Evolutionary conservation across 176 grass and related monocot genomes (phyloP).

Genomic region (Phragmites australis): DNA sequence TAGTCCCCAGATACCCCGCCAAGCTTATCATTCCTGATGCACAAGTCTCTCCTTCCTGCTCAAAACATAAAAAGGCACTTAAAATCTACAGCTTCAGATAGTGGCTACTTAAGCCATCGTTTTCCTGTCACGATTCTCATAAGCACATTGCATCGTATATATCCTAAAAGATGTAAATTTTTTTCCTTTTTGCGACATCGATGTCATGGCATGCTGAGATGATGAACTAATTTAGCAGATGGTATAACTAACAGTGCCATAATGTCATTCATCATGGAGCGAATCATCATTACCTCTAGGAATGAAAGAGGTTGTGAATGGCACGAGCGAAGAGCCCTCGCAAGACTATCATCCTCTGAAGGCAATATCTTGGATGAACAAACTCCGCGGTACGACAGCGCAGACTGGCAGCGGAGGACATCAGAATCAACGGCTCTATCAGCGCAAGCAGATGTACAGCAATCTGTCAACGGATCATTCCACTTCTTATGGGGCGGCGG

Average conservation of each 20-base stretch:
- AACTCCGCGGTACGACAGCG: conserved; percentile 61
- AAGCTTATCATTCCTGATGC: conserved; percentile 78
- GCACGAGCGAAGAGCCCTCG: conserved; percentile 73
- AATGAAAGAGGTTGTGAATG: conserved; percentile 90
- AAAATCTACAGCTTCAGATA: not conserved
- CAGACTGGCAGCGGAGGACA: conserved; percentile 56
- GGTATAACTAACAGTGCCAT: not conserved
- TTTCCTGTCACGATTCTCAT: conserved; percentile 5
- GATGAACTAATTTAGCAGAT: not conserved
- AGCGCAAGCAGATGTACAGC: conserved; percentile 34
- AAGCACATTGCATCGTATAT: not conserved
- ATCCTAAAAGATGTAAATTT: not conserved
- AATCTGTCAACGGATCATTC: conserved; percentile 47
- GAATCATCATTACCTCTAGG: conserved; percentile 57
- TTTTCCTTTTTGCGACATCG: not conserved
- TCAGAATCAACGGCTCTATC: conserved; percentile 36
- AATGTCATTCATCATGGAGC: not conserved
- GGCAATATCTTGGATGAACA: conserved; percentile 77
- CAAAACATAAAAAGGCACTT: conserved; percentile 11
- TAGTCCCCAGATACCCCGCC: conserved; percentile 91
- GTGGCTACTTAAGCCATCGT: not conserved
- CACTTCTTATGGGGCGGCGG: conserved; percentile 21
- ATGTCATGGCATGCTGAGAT: not conserved
- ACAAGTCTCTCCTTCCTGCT: conserved; percentile 57
- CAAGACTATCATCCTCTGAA: conserved; percentile 77